Evolutionary conservation across 2,329 filamentous ascomycete genomes (phyloP).

Genomic region (Aspergillus luchuensis): DNA sequence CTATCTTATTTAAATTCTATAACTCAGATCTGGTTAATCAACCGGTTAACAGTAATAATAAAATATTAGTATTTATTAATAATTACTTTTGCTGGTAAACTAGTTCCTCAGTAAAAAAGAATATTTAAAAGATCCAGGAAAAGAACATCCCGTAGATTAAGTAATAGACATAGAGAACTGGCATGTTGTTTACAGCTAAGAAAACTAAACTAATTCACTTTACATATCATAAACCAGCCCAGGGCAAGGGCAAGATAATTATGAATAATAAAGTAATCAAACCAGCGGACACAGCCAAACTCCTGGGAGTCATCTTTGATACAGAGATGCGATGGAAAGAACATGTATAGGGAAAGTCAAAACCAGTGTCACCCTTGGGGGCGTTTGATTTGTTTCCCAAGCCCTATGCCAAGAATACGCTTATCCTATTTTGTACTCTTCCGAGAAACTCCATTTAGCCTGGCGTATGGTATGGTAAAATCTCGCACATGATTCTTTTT

Average conservation of each 20-base stretch:
- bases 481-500: no score
- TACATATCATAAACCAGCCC: conserved; percentile 23
- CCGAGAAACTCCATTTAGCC: no score
- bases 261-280: conserved; percentile 21
- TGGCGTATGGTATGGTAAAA: no score
- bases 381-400: no score
- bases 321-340: conserved; percentile 26
- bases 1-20: conserved; percentile 40
- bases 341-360: no score
- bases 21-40: conserved; percentile 41
- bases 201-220: conserved; percentile 36
- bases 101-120: conserved; percentile 24
- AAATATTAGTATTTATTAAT: conserved; percentile 33
- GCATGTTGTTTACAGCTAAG: conserved; percentile 30
- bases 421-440: no score
- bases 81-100: conserved; percentile 30
- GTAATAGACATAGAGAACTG: conserved; percentile 27
- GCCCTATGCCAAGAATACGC: no score
- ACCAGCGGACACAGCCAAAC: conserved; percentile 23
- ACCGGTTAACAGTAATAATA: conserved; percentile 20
- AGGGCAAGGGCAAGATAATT: conserved; percentile 18
- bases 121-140: conserved; percentile 16
- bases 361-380: no score
- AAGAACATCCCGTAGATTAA: conserved; percentile 25
- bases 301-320: conserved; percentile 29